Evolutionary conservation across 1,139 yeast species (phyloP), one percentile per base, ranked within the genome.

Genomic region (Wickerhamiella pararugosa): DNA sequence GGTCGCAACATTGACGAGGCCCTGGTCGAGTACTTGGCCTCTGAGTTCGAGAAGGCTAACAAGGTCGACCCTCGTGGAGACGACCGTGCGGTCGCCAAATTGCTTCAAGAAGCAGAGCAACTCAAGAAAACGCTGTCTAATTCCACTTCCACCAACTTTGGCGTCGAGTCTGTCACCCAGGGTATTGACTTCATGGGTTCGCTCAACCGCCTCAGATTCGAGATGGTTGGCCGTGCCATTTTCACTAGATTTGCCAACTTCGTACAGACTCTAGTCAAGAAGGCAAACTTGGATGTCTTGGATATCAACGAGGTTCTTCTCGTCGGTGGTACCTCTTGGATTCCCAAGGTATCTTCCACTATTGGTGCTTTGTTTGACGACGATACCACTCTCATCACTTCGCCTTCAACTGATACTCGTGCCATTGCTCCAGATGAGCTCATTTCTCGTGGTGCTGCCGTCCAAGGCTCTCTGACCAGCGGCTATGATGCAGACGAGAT

Each of bases 181-280:
- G 99, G 98, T 49, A 74, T 71, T 60, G 99, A 90, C 65, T 90
- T 79, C 76, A 90, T 82, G 67, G 75, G 94, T 50, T 73, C 90
- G 48, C 78, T 92, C 61, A 90, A 90, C 73, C 81, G 98, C 70
- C 72, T 92, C 66, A 76, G 96, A 66, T 90, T 75, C 59, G 99
- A 92, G 69, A 70, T 90, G 50, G 76, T 83, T 43, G 84, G 86
- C 43, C 79, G 93, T 67, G 70, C 74, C 49, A 84, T 81, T 34
- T 75, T 87, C 57, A 65, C 75, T 50, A 75, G 79, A 61, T 79
- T 87, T 75, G 66, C 81, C 47, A 68, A 71, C 29, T 87, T 90
- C 56, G 79, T 84, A 45, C 86, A 79, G 60, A 66, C 70, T 50
- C 78, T 75, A 42, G 77, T 90, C 49, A 63, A 70, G 54, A 86